These are phyloP conservation scores for Trichoderma citrinoviride DNA, from an alignment of 2,329 filamentous ascomycete genomes.

Conservation along the genomic window DNA sequence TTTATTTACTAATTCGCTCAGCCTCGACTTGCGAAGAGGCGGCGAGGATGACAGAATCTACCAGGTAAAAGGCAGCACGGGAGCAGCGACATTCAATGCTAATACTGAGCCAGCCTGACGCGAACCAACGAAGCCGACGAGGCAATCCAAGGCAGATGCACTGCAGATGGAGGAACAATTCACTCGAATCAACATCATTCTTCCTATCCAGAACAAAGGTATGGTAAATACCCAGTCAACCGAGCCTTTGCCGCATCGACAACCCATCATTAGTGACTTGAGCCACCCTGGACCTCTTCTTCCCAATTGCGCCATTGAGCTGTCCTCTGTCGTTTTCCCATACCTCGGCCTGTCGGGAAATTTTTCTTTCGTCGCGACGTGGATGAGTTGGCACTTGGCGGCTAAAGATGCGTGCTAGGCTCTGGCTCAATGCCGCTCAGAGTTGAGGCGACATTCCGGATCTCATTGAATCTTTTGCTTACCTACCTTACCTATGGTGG, in stretches of 20 bases:
- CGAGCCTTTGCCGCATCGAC: slow-evolving; percentile 13
- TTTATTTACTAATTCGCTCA: slow-evolving; percentile 3
- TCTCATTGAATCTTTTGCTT: too few species aligned
- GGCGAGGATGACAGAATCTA: not conserved
- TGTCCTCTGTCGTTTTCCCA: slow-evolving; percentile 8
- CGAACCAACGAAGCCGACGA: not conserved
- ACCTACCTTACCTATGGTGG: too few species aligned
- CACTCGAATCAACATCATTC: not conserved
- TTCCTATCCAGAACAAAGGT: not conserved
- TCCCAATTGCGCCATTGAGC: slow-evolving; percentile 13
- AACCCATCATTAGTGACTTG: not conserved
- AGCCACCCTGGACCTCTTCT: not conserved
- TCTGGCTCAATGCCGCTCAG: not conserved
- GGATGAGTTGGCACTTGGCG: not conserved
- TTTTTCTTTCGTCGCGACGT: not conserved
- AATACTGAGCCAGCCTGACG: not conserved
- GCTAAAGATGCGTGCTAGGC: not conserved
- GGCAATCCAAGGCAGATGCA: not conserved
- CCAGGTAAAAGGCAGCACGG: not conserved
- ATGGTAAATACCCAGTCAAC: not conserved
- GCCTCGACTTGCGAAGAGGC: not conserved
- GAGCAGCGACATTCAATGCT: too few species aligned
- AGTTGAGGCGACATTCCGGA: slow-evolving; percentile 2
- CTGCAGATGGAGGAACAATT: not conserved
- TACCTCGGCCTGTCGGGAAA: slow-evolving; percentile 6